Percentiles rank a stretch among this genome's conserved stretches.
Conservation (phyloP, 2,329 filamentous ascomycete species). For the Sporothrix brunneoviolacea region DNA sequence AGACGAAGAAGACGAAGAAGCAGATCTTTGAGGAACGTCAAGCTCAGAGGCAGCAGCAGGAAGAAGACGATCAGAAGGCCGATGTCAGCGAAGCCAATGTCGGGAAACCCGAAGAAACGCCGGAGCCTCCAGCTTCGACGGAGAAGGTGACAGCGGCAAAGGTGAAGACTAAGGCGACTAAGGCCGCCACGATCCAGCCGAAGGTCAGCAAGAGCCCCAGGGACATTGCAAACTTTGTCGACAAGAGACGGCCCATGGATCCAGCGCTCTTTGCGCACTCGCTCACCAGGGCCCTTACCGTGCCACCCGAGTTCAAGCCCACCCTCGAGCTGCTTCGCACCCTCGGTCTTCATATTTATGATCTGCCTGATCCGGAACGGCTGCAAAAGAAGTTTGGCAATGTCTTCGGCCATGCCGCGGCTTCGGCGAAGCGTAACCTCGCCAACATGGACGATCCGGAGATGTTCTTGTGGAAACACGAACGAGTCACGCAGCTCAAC, state of each 20-base stretch:
- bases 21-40: conserved; percentile 64
- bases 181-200: not conserved
- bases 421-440: not conserved
- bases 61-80: conserved; percentile 31
- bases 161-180: conserved; percentile 16
- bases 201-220: conserved; percentile 8
- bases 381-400: conserved; percentile 41
- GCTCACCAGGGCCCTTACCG: conserved; percentile 38
- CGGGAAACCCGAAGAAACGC: conserved; percentile 21
- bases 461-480: conserved; percentile 52
- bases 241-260: conserved; percentile 14
- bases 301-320: conserved; percentile 40
- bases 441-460: conserved; percentile 42
- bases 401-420: not conserved
- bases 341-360: conserved; percentile 37
- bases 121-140: not conserved
- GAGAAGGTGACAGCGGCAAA: conserved; percentile 19
- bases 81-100: conserved; percentile 22
- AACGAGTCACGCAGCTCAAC: conserved; percentile 51
- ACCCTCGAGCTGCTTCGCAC: conserved; percentile 40
- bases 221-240: conserved; percentile 15
- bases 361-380: conserved; percentile 43
- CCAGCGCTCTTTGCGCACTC: conserved; percentile 41
- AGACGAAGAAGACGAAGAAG: conserved; percentile 73
- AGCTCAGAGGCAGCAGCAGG: conserved; percentile 48